These are phyloP conservation scores for Candida glucosophila DNA, from an alignment of 1,139 yeast genomes.

Conservation along the genomic window DNA sequence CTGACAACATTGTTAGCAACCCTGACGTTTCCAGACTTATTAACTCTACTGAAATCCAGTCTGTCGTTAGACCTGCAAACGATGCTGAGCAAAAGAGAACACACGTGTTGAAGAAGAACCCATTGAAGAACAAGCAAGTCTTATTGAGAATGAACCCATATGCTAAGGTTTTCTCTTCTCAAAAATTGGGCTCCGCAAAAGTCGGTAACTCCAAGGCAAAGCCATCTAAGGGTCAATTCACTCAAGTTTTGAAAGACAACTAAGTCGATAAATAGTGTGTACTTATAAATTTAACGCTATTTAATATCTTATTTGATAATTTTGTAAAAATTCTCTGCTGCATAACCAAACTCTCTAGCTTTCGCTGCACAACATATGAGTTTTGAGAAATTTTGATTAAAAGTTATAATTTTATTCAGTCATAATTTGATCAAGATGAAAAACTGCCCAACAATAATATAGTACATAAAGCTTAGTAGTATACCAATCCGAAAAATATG, in stretches of 20 bases:
- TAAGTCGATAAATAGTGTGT: slow-evolving; percentile 3
- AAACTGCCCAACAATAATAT: too few species aligned
- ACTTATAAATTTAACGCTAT: neutral
- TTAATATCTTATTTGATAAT: neutral
- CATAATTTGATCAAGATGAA: too few species aligned
- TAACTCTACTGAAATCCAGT: slow-evolving; percentile 98
- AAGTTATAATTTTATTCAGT: too few species aligned
- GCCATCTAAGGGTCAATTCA: slow-evolving; percentile 70
- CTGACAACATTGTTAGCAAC: slow-evolving; percentile 90
- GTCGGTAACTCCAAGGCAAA: slow-evolving; percentile 53
- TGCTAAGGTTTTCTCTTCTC: slow-evolving; percentile 93
- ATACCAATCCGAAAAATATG: too few species aligned
- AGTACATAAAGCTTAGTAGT: too few species aligned
- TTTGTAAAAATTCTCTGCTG: too few species aligned
- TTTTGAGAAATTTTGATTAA: too few species aligned
- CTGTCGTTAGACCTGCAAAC: slow-evolving; percentile 96
- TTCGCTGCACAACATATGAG: too few species aligned
- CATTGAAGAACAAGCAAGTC: slow-evolving; percentile 99
- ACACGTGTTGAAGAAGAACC: slow-evolving; percentile 98
- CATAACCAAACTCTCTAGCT: too few species aligned
- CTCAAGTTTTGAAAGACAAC: slow-evolving; percentile 53
- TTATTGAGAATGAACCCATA: slow-evolving; percentile 98
- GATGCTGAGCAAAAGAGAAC: slow-evolving; percentile 89
- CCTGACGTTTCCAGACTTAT: slow-evolving; percentile 94
- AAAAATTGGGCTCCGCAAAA: slow-evolving; percentile 84